Percentiles rank a stretch among this genome's conserved stretches.
These are phyloP conservation scores for Flaveria robusta DNA, from an alignment of 129 eudicot genomes.

Conservation along the genomic window DNA sequence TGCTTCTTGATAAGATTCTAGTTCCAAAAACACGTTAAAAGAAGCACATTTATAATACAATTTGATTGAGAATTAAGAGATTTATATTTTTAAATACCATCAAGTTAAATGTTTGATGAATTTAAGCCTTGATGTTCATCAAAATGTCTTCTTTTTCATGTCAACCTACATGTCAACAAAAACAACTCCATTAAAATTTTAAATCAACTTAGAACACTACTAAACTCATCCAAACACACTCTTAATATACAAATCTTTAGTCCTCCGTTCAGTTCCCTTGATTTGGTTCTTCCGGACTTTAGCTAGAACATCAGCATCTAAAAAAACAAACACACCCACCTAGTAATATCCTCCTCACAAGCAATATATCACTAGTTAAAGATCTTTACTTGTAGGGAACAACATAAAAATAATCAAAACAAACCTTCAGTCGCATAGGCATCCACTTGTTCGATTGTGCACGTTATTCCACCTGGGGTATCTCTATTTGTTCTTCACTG, in stretches of 20 bases:
- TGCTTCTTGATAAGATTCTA: no score
- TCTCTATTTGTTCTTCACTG: slow-evolving; percentile 18
- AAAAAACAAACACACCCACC: neutral
- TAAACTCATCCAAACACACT: neutral
- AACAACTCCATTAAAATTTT: neutral
- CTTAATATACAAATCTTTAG: neutral
- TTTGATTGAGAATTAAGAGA: neutral
- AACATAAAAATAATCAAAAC: neutral
- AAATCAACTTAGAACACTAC: neutral
- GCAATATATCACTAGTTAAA: neutral
- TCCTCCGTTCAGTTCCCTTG: neutral
- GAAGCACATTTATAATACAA: neutral
- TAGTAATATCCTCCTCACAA: neutral
- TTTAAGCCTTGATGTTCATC: neutral
- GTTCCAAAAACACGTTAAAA: neutral
- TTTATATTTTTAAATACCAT: neutral
- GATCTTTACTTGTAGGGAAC: neutral
- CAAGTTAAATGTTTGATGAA: neutral
- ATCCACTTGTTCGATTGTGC: neutral
- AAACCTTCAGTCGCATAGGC: neutral
- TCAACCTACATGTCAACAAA: neutral
- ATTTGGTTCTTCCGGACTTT: neutral
- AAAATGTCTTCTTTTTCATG: neutral
- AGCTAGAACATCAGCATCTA: neutral
- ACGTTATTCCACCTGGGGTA: neutral